Evolutionary conservation across 441 rosid genomes (phyloP).

Genomic region (Geranium incanum): DNA sequence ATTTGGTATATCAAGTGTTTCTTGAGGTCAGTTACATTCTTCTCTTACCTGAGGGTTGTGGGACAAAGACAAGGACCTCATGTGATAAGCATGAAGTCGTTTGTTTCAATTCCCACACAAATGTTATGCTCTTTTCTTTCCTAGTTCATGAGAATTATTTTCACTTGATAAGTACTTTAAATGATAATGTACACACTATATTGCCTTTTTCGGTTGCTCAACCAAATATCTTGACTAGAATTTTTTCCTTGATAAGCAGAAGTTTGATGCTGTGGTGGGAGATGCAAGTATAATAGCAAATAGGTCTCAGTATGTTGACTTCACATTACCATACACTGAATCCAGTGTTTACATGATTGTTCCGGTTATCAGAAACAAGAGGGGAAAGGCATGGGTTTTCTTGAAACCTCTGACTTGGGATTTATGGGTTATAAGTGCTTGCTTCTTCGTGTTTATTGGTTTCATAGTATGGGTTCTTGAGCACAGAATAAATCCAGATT

Average conservation of each 20-base stretch:
- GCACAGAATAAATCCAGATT: conserved; percentile 26
- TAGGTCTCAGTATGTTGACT: conserved; percentile 47
- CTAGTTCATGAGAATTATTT: too few species aligned
- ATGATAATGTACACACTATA: too few species aligned
- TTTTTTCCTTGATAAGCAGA: conserved; percentile 22
- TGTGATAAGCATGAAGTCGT: too few species aligned
- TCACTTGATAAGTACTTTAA: too few species aligned
- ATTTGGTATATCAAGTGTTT: conserved; percentile 37
- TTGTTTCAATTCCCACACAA: too few species aligned
- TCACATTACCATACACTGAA: conserved; percentile 47
- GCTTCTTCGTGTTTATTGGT: conserved; percentile 31
- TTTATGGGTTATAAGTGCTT: conserved; percentile 35
- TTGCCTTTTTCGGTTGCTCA: too few species aligned
- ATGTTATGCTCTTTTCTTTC: too few species aligned
- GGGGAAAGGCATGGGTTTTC: conserved; percentile 36
- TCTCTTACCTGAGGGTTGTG: too few species aligned
- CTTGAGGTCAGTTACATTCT: neutral
- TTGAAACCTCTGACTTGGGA: conserved; percentile 34
- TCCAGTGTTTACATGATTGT: conserved; percentile 49
- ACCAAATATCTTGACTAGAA: too few species aligned
- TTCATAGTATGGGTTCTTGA: conserved; percentile 39
- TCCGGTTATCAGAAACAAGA: conserved; percentile 24
- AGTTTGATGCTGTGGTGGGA: conserved; percentile 44
- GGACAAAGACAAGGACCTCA: too few species aligned
- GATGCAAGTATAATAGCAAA: conserved; percentile 42